Base-by-base conservation (phyloP, 2,329 filamentous ascomycete genomes). In the Colletotrichum cordylinicola region DNA sequence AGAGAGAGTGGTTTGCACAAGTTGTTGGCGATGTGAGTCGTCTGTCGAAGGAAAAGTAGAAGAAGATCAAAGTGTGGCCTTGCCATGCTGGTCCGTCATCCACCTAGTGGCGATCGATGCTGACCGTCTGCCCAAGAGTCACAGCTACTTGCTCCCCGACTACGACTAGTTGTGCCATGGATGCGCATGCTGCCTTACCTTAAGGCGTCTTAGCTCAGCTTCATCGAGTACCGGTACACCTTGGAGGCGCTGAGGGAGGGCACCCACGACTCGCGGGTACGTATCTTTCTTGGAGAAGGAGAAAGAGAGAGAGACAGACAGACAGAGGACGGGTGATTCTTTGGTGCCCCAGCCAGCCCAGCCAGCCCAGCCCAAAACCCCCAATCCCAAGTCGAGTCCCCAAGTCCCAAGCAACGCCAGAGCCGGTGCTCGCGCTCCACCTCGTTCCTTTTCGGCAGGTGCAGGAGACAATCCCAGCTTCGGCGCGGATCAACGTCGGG, bases 401-500 rank as follows among this genome's bases (percentile, higher is more conserved):
- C 39, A 43, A 43, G 18, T 18, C 39, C 33, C 39, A 67, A 60
- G 24, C 52, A 69, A 27, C 31, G 31, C 48, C 52, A 60, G 21
- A 67, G 65, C 48, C 65, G 65, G 65, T 37, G 65, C 65, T 8
- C 29, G 15, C 48, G 16, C 33, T 71, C 31, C 39, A 52, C 61
- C 18, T 58, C 24, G 21, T 67, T 74, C 62, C 61, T 67, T 75
- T 75, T 58, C 39, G 73, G 72, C 72, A 72, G 68, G 72, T 72
- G 64, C 73, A 62, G 27, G 15, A 75, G 55, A 67, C 39, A 43
- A 67, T 72, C 73, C 73, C 72, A 72, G 72, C 61, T 37, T 75
- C 74, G 74, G 72, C 71, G 60, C 74, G 74, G 74, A 75, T 75
- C 72, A 76, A 76, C 52, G 29, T 76, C 74, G 74, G 74, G 21